A percentile compares a stretch with the other conserved stretches of the same genome.
Evolutionary conservation across 768 basidiomycete genomes (phyloP).

Genomic region (Hericium erinaceus): DNA sequence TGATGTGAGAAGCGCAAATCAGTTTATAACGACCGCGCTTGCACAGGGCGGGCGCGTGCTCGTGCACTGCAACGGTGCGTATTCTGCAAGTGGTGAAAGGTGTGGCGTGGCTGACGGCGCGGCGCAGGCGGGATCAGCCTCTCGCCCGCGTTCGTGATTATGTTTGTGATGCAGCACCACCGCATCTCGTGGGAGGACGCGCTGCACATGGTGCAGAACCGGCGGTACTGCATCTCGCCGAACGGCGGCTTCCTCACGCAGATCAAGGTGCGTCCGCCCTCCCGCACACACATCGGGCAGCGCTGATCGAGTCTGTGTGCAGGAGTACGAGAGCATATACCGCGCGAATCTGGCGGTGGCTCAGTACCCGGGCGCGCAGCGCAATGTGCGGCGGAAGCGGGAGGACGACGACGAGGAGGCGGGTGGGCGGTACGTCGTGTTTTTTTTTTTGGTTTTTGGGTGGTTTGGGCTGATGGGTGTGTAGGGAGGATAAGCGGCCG

Average conservation of each 20-base stretch:
- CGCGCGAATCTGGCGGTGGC: constrained; percentile 66
- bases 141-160: constrained; percentile 83
- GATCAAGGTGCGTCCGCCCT: constrained; percentile 54
- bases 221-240: constrained; percentile 89
- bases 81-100: neutral
- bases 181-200: constrained; percentile 83
- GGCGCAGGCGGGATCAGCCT: constrained; percentile 72
- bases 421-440: constrained; percentile 21
- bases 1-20: constrained; percentile 45
- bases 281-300: neutral
- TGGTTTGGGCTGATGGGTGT: neutral
- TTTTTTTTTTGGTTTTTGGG: neutral
- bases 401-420: constrained; percentile 58
- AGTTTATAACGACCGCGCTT: constrained; percentile 67
- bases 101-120: neutral
- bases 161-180: constrained; percentile 87
- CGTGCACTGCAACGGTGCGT: constrained; percentile 81
- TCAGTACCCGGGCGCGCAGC: constrained; percentile 38
- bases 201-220: constrained; percentile 78
- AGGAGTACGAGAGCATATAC: constrained; percentile 95
- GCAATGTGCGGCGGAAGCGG: constrained; percentile 53
- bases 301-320: neutral
- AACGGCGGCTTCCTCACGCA: constrained; percentile 89
- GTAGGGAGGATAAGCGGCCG: constrained; percentile 35
- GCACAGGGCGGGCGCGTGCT: constrained; percentile 63